Percentiles rank a stretch among this genome's conserved stretches.
Evolutionary conservation across 106 monocot genomes (phyloP).

Genomic region (Apostasia ramifera): DNA sequence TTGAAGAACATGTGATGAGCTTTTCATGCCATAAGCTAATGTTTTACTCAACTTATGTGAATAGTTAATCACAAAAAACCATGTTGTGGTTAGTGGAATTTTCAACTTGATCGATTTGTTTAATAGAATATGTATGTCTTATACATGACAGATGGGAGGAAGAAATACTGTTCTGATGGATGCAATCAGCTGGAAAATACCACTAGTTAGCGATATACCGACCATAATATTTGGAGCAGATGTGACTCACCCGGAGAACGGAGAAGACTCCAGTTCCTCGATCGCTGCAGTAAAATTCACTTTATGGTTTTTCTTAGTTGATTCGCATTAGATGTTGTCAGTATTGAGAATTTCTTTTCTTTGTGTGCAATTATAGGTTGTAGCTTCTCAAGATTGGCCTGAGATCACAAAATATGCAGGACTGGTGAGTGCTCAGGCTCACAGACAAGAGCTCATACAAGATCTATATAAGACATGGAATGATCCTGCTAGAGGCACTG

Average conservation of each 20-base stretch:
- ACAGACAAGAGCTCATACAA: conserved; percentile 89
- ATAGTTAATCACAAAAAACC: too few species aligned
- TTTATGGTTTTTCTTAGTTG: neutral
- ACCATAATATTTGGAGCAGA: conserved; percentile 99
- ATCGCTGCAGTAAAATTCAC: conserved; percentile 81
- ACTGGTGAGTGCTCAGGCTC: conserved; percentile 83
- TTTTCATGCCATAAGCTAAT: too few species aligned
- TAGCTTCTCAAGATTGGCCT: conserved; percentile 99
- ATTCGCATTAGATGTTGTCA: neutral
- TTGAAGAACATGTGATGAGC: too few species aligned
- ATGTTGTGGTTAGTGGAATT: too few species aligned
- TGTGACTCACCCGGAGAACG: conserved; percentile 98
- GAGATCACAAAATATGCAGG: conserved; percentile 98
- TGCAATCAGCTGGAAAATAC: conserved; percentile 66
- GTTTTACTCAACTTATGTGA: too few species aligned
- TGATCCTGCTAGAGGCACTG: conserved; percentile 60
- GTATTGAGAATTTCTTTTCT: neutral
- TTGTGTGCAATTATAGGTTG: conserved; percentile 37
- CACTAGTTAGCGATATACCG: conserved; percentile 78
- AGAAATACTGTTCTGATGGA: conserved; percentile 93
- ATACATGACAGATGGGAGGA: conserved; percentile 64
- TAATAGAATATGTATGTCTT: too few species aligned
- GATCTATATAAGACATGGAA: conserved; percentile 76
- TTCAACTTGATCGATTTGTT: too few species aligned
- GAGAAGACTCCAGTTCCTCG: conserved; percentile 92